Evolutionary conservation across 2,329 filamentous ascomycete genomes (phyloP), one percentile per base, ranked within the genome.

Genomic region (Claviceps quebecensis): DNA sequence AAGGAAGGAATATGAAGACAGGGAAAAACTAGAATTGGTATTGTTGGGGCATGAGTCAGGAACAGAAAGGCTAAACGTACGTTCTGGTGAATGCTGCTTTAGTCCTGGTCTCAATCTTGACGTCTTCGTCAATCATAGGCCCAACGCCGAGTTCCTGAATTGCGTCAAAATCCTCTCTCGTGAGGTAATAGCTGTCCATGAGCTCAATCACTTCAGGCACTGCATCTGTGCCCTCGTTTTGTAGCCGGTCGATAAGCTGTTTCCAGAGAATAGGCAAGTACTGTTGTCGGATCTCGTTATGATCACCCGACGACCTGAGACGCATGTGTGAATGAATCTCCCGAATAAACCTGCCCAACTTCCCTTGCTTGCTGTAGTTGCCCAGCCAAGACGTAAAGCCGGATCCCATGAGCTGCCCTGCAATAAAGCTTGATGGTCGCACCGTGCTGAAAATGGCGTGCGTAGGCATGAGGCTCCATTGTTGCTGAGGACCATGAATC

Each of bases 291-390:
- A 97, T 81, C 67, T 98, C 93, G 62, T 95, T 86, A 50, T 91
- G 81, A 63, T 98, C 93, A 23, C 87, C 93, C 39, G 89, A 94
- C 11, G 87, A 84, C 57, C 83, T 83, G 53, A 98, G 78, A 8
- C 93, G 86, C 89, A 98, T 97, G 63, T 98, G 93, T 5, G 89
- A 87, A 65, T 98, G 93, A 5, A 98, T 88, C 61, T 98, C 93
- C 61, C 95, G 94, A 57, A 95, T 76, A 60, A 82, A 86, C 53
- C 93, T 84, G 56, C 78, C 79, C 47, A 97, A 73, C 67, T 81
- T 87, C 69, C 83, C 80, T 56, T 80, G 76, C 64, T 89, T 95
- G 71, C 90, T 96, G 68, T 95, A 94, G 66, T 95, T 93, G 60
- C 93, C 93, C 47, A 98, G 79, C 93, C 93, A 98, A 6, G 79